Evolutionary conservation across 2,329 filamentous ascomycete species (phyloP), one percentile per base, ranked within the genome.

Genomic region (Microascus cirrosus): DNA sequence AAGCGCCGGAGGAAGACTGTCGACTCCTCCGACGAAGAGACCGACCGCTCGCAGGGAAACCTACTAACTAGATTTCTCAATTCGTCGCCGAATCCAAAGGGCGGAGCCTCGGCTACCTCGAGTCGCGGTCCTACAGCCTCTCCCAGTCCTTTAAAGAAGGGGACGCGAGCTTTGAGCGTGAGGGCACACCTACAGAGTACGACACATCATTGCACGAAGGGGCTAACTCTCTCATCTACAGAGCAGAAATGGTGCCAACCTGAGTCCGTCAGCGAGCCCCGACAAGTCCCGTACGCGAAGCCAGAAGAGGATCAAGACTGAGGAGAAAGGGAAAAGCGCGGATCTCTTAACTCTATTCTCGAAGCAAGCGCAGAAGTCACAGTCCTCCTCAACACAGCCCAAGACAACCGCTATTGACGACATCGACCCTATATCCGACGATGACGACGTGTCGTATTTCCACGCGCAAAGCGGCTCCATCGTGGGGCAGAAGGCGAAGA

Each of bases 301-400:
- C 66, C 70, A 25, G 35, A 73, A 71, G 59, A 80, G 77, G 64
- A 60, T 66, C n/a, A 77, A 74, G 60, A 60, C 67, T 6, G 74
- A 75, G 7, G 78, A 80, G 56, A 81, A 76, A 61, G 77, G 75
- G 5, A 81, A 78, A 61, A 78, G 77, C 7, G 81, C 75, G 3
- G 78, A 86, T 62, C 71, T 86, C 15, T 73, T 78, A 64, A 76
- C 79, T 0, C 73, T 86, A 20, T 86, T 86, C 62, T 83, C 82
- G 20, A 83, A 77, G 55, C 83, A 86, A 66, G 77, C 77, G 8
- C 79, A 83, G 61, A 76, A 74, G 45, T 73, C 73, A 72, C 36
- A 70, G 68, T 12, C 52, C 20, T 55, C 55, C 12, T 22, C 52
- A 25, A 35, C 36, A 24, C 57, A 39, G 45, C 53, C 35, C 35